phyloP scores from a whole-genome alignment of 306 rosid genomes.

The Inga laurina region DNA sequence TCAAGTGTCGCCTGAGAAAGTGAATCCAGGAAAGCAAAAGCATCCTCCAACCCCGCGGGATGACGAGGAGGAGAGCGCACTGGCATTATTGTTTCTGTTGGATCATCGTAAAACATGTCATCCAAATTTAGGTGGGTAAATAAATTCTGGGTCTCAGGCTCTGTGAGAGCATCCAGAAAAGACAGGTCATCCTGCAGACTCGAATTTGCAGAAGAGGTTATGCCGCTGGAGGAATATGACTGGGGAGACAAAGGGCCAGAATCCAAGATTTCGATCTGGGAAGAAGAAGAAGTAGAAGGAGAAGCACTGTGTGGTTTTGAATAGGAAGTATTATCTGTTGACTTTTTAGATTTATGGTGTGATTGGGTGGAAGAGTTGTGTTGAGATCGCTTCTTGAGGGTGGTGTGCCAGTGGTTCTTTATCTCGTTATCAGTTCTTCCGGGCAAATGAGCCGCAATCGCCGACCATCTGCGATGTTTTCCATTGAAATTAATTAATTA shows the following conservation, averaged over 20 bases:
- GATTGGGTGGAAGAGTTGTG: neutral
- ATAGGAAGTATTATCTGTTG: neutral
- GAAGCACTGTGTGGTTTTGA: neutral
- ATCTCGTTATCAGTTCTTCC: constrained; percentile 88
- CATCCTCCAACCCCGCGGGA: neutral
- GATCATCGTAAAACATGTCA: neutral
- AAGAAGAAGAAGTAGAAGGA: neutral
- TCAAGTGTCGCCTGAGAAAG: neutral
- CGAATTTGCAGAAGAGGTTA: neutral
- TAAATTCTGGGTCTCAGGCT: neutral
- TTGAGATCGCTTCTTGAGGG: constrained; percentile 48
- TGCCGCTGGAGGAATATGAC: neutral
- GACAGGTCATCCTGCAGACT: neutral
- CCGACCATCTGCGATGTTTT: constrained; percentile 58
- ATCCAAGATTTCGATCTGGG: neutral
- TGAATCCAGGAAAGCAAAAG: neutral
- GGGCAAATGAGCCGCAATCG: constrained; percentile 59
- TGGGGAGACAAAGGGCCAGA: constrained; percentile 9
- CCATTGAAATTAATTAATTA: neutral
- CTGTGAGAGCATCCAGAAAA: neutral
- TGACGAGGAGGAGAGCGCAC: neutral
- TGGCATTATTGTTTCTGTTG: neutral
- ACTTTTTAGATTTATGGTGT: neutral
- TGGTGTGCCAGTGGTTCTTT: constrained; percentile 75
- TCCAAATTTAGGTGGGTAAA: neutral